Evolutionary conservation across 306 rosid genomes (phyloP), one percentile per base, ranked within the genome.

Genomic region (Vicia faba): DNA sequence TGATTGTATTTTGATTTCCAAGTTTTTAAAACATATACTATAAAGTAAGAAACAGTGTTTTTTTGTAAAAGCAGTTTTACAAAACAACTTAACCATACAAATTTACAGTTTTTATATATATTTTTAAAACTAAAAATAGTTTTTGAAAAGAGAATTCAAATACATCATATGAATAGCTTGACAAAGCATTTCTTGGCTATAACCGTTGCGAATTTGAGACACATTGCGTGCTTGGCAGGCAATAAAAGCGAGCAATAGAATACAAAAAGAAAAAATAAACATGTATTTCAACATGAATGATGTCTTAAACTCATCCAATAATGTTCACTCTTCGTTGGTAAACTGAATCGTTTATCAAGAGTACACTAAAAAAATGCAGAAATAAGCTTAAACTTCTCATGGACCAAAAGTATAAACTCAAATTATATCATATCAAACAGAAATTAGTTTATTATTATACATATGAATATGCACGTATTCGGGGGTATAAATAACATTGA

Each of bases 391-490:
- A 40, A 57, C 5, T 35, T 66, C 56, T 48, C 36, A 49, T 62
- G 11, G 26, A 41, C 19, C 54, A 31, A 49, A 40, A 62, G 68
- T 7, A 15, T n/a, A 57, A 55, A 63, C 20, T 75, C 41, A 45
- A 61, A 23, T 53, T 26, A 73, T 33, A 26, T 64, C 69, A 53
- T 77, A 64, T 57, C 15, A 75, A 63, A 57, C 64, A 64, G 28
- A 8, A n/a, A 25, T 51, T 29, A 33, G 46, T 72, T 31, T 31
- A 72, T 62, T 35, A 70, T 70, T 59, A 64, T 68, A 66, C 72
- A 61, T 54, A 50, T 72, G 75, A 45, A 77, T 68, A 67, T 59
- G 68, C 60, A 55, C 43, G 71, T 67, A 67, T 64, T 55, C n/a
- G 20, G 71, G 31, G 36, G 60, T 33, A 48, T 46, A 48, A 33